A percentile compares a stretch with the other conserved stretches of the same genome.
phyloP scores from a whole-genome alignment of 1,284 basidiomycete species.

The Phlebopus sp. region DNA sequence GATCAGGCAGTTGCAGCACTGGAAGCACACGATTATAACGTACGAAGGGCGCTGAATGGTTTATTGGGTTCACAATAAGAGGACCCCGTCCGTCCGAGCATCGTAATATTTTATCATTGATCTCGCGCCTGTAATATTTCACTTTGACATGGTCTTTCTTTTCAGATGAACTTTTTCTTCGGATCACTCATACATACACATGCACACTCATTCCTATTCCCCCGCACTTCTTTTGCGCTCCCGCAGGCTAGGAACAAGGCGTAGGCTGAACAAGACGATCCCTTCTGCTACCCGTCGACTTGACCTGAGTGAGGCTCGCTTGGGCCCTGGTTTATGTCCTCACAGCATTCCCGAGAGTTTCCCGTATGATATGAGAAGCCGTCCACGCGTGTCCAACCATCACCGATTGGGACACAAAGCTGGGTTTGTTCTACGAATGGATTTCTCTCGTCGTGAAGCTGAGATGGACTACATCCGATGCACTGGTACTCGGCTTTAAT shows the following conservation, averaged over 20 bases:
- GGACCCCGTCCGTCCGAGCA: background rate
- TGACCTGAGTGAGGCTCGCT: background rate
- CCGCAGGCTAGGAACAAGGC: background rate
- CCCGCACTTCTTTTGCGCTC: background rate
- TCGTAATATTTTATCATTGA: constrained; percentile 18
- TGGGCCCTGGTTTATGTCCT: no score
- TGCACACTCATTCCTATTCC: constrained; percentile 25
- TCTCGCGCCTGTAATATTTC: constrained; percentile 19
- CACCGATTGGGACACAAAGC: background rate
- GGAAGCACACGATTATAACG: constrained; percentile 72
- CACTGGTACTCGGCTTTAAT: background rate
- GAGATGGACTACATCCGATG: background rate
- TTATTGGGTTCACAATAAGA: constrained; percentile 44
- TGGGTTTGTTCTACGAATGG: constrained; percentile 13
- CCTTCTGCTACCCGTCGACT: background rate
- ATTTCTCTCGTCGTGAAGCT: background rate
- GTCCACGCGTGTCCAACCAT: background rate
- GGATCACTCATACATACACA: constrained; percentile 27
- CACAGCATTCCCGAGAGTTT: no score
- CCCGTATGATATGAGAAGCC: constrained; percentile 16
- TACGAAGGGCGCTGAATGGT: constrained; percentile 70
- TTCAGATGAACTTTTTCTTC: constrained; percentile 14
- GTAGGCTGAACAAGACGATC: no score
- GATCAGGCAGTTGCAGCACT: constrained; percentile 74
- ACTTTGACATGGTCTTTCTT: constrained; percentile 11